phyloP scores from a whole-genome alignment of 371 early-diverging fungal genomes.

The Nematocida sp. region DNA sequence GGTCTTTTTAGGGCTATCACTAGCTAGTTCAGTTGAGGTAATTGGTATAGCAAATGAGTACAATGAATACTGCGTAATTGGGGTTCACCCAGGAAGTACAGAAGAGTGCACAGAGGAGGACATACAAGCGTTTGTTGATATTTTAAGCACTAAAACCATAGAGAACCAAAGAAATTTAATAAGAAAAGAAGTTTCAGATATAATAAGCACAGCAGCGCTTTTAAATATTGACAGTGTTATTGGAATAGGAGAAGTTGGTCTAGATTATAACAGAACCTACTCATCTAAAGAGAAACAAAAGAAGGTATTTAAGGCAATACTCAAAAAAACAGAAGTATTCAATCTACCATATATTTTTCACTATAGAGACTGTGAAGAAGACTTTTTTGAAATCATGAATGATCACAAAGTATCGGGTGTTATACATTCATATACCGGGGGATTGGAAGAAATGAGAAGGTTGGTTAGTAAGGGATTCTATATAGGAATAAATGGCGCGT shows the following conservation, averaged over 20 bases:
- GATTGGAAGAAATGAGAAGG: constrained; percentile 75
- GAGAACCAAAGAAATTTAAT: neutral
- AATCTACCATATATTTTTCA: constrained; percentile 71
- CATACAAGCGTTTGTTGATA: neutral
- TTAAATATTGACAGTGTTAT: constrained; percentile 35
- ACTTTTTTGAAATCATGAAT: constrained; percentile 70
- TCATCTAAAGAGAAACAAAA: constrained; percentile 70
- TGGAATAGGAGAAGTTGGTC: constrained; percentile 73
- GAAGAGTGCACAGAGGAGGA: constrained; percentile 1
- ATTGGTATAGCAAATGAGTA: constrained; percentile 21
- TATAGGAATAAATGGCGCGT: constrained; percentile 93
- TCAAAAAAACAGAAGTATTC: constrained; percentile 55
- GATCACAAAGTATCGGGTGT: constrained; percentile 73
- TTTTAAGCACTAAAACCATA: constrained; percentile 8
- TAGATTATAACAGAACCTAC: constrained; percentile 72
- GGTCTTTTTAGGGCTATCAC: constrained; percentile 39
- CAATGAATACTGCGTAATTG: constrained; percentile 19
- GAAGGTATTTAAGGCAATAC: constrained; percentile 70
- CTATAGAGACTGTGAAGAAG: constrained; percentile 70
- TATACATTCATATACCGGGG: constrained; percentile 86
- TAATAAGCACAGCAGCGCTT: neutral
- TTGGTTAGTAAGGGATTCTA: constrained; percentile 77
- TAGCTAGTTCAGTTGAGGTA: constrained; percentile 24
- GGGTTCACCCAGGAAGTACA: constrained; percentile 44
- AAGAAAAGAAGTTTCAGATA: neutral